Base-by-base conservation (phyloP, 2,329 filamentous ascomycete genomes). In the Thielaviopsis ethacetica region DNA sequence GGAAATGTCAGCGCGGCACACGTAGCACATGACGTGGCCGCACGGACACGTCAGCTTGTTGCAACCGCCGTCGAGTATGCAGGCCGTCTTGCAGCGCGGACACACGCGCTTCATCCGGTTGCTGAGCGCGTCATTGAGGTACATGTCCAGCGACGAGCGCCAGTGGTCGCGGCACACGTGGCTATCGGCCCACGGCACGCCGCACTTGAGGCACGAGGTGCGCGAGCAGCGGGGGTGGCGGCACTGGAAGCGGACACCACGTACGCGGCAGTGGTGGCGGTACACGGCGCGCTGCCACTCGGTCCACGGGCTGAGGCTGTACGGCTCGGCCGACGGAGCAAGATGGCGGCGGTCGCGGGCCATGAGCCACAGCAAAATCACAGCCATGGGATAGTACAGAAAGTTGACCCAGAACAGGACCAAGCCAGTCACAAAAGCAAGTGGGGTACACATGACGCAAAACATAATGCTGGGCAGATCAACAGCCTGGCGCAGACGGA, bases 11-110 rank as follows among this genome's bases (percentile, higher is more conserved):
- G 85, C 85, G 49, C 93, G 87, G 70, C 93, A 98, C 53, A 97
- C 82, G 67, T 98, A 98, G 70, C 93, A 98, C 91, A 97, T 97
- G 65, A 87, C 86, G 72, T 97, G 97, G 9, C 93, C 93, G 71
- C 93, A 98, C 17, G 90, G 84, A 68, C 93, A 97, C 5, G 89
- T 91, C 49, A 98, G 78, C 73, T 97, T 97, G 75, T 98, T 98
- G 78, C 93, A 98, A 66, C 93, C 93, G 26, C 85, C 84, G 6
- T 83, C 85, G 70, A 97, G 97, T 71, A 98, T 88, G 69, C 97
- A 97, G 17, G 85, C 88, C 10, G 91, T 88, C 65, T 88, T 85
- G 75, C 93, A 98, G 54, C 85, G 82, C 9, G 93, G 93, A 69
- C 93, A 98, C 10, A 93, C 91, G 56, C 93, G 86, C 73, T 97